phyloP scores from a whole-genome alignment of 306 rosid species.

The Hylodesmum podocarpum region DNA sequence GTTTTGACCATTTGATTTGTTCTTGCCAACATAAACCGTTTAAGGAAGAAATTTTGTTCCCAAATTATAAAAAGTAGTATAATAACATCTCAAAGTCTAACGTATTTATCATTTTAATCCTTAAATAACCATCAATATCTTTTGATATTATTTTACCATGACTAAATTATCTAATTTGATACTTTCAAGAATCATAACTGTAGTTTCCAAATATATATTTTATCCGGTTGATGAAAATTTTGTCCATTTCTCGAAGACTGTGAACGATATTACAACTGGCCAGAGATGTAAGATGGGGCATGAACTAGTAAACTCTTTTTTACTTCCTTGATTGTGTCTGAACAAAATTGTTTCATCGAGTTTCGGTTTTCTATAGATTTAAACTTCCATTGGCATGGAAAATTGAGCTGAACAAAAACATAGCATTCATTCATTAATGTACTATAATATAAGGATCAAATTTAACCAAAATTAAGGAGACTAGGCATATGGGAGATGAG shows the following conservation, averaged over 20 bases:
- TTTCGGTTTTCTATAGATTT: background rate
- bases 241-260: background rate
- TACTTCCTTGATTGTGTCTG: background rate
- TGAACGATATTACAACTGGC: background rate
- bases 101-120: too few relatives aligned
- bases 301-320: background rate
- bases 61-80: too few relatives aligned
- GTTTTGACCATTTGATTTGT: background rate
- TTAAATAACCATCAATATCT: too few relatives aligned
- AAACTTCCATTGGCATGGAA: background rate
- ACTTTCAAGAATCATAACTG: too few relatives aligned
- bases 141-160: too few relatives aligned
- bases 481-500: background rate
- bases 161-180: too few relatives aligned
- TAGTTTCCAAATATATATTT: too few relatives aligned
- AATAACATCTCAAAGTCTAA: too few relatives aligned
- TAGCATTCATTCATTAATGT: background rate
- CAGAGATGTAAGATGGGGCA: background rate
- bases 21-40: background rate
- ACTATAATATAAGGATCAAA: background rate
- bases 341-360: background rate
- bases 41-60: background rate
- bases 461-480: constrained; percentile 1
- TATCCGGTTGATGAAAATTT: background rate
- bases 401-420: background rate